Percentiles rank a stretch among this genome's conserved stretches.
These are phyloP conservation scores for Inonotus obliquus DNA, from an alignment of 1,284 basidiomycete species.

Conservation along the genomic window DNA sequence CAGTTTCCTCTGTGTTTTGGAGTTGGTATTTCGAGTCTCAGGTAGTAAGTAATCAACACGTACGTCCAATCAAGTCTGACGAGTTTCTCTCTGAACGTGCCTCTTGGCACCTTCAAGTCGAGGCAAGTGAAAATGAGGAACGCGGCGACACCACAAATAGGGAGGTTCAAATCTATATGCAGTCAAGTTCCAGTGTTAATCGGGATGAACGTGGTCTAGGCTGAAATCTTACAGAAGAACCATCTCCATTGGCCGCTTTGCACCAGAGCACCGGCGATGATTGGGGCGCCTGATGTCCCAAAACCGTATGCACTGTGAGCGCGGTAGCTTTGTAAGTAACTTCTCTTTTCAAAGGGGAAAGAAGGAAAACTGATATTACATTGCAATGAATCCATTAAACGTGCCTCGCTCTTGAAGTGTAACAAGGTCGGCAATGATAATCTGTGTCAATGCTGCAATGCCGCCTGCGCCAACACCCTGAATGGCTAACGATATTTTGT, in stretches of 20 bases:
- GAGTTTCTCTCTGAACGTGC: slow-evolving; percentile 24
- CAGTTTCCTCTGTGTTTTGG: slow-evolving; percentile 13
- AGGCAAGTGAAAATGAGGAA: slow-evolving; percentile 26
- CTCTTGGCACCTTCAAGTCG: slow-evolving; percentile 26
- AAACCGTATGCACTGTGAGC: slow-evolving; percentile 21
- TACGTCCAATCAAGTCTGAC: slow-evolving; percentile 25
- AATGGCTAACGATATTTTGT: slow-evolving; percentile 21
- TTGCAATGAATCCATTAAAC: slow-evolving; percentile 31
- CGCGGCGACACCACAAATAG: slow-evolving; percentile 26
- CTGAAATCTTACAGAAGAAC: slow-evolving; percentile 28
- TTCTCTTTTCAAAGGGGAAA: too few relatives aligned
- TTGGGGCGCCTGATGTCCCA: slow-evolving; percentile 29
- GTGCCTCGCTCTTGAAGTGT: slow-evolving; percentile 37
- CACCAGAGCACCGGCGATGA: slow-evolving; percentile 32
- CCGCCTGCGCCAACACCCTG: slow-evolving; percentile 33
- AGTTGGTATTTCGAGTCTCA: not conserved
- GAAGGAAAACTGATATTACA: too few relatives aligned
- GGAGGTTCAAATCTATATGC: slow-evolving; percentile 28
- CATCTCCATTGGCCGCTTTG: slow-evolving; percentile 26
- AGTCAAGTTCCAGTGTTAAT: not conserved
- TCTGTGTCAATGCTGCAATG: slow-evolving; percentile 28
- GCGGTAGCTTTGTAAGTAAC: not conserved
- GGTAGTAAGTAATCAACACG: slow-evolving; percentile 6
- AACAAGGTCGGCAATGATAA: slow-evolving; percentile 34
- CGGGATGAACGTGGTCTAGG: too few relatives aligned